Evolutionary conservation across 805 yeast species (phyloP), one percentile per base, ranked within the genome.

Genomic region (Cyberlindnera sargentensis): DNA sequence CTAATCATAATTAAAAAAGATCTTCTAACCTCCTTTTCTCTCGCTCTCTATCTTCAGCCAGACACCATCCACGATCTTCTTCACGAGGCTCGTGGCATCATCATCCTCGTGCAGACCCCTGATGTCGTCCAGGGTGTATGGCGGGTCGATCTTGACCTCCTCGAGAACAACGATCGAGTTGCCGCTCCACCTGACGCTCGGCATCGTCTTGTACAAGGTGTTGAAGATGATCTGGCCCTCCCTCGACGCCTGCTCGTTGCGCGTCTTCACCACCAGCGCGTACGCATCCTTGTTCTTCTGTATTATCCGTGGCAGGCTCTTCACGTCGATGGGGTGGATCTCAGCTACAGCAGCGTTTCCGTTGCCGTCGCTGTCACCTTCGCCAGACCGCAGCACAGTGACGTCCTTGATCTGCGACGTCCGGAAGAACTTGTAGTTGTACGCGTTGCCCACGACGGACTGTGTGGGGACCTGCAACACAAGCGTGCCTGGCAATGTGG

Each of bases 391-490:
- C 20, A 67, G 52, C 8, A 72, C 73, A 25, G 68, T 67, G 15
- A 82, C 66, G 5, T 68, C 65, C 53, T 78, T 80, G 48, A 84
- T 72, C 56, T 76, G 82, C 2, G 77, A 59, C 7, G 78, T 68
- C 55, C 79, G 80, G 41, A 83, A 64, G 39, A 82, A 63, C 46
- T 74, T 71, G 60, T 75, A 80, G 31, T 60, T 55, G 47, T 42
- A 55, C 4, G 55, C 36, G 2, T 44, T 33, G 3, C 51, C 52
- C 2, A 40, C 35, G 1, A 45, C 42, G 1, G 45, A 41, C 6
- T 34, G 40, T 0, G 36, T 25, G 3, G 53, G 46, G 2, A 50
- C 29, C 36, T 56, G 58, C 3, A 59, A 65, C 44, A 68, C 63
- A 1, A 70, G 49, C 1, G 68, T 58, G 30, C 49, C 64, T 42